phyloP scores from a whole-genome alignment of 1,284 basidiomycete species.

The Athelia psychrophila region DNA sequence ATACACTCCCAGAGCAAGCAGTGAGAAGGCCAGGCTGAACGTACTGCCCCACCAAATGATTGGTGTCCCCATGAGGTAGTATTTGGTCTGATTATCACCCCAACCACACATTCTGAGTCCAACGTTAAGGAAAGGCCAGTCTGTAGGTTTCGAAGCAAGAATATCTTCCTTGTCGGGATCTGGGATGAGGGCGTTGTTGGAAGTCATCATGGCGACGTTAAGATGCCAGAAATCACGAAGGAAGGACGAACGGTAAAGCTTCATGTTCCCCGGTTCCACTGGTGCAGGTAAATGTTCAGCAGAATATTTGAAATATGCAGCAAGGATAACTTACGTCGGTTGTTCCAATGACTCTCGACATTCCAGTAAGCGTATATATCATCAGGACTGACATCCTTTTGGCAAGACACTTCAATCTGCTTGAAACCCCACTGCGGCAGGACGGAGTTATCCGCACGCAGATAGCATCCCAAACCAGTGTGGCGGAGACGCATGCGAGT shows the following conservation, averaged over 20 bases:
- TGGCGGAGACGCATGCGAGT: conserved; percentile 89
- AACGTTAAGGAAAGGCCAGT: conserved; percentile 92
- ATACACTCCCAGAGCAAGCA: conserved; percentile 65
- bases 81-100: conserved; percentile 87
- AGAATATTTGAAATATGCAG: conserved; percentile 1
- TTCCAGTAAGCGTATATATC: conserved; percentile 97
- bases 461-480: conserved; percentile 78
- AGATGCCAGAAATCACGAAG: conserved; percentile 97
- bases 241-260: conserved; percentile 90
- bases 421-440: conserved; percentile 99
- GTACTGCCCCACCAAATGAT: conserved; percentile 90
- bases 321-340: conserved; percentile 62
- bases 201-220: conserved; percentile 99
- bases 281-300: conserved; percentile 3
- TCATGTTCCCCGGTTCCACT: conserved; percentile 85
- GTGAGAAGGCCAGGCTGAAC: conserved; percentile 59
- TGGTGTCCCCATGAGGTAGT: conserved; percentile 92
- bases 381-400: conserved; percentile 80
- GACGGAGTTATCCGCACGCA: conserved; percentile 85
- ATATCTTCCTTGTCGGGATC: conserved; percentile 99
- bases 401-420: conserved; percentile 95
- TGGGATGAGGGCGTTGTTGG: conserved; percentile 96
- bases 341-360: conserved; percentile 96
- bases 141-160: conserved; percentile 86
- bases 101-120: conserved; percentile 98